Conservation (phyloP, 257 asterid genomes). For the Mitragyna speciosa region DNA sequence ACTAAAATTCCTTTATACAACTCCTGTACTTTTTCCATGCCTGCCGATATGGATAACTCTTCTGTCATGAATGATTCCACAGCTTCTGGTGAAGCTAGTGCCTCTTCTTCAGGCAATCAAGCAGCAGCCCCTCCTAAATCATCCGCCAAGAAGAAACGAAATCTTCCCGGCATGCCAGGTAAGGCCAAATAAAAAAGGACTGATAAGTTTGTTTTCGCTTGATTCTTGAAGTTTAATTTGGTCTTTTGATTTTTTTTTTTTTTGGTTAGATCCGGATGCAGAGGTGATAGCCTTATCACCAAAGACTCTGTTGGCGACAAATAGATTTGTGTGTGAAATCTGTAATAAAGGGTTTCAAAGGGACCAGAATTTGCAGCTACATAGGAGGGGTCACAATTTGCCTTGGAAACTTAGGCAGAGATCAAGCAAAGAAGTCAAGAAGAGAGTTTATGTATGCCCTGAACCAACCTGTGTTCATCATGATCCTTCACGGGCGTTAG, state of each 20-base stretch:
- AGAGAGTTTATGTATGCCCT: slow-evolving; percentile 82
- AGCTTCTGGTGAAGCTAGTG: slow-evolving; percentile 37
- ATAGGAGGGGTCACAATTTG: slow-evolving; percentile 80
- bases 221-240: background rate
- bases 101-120: slow-evolving; percentile 31
- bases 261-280: slow-evolving; percentile 82
- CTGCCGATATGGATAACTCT: slow-evolving; percentile 27
- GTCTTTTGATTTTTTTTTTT: slow-evolving; percentile 15
- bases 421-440: slow-evolving; percentile 58
- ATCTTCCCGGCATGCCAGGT: slow-evolving; percentile 97
- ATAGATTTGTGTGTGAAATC: slow-evolving; percentile 81
- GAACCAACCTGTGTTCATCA: slow-evolving; percentile 78
- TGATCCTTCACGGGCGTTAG: slow-evolving; percentile 73
- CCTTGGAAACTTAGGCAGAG: slow-evolving; percentile 89
- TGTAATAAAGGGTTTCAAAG: slow-evolving; percentile 85
- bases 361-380: slow-evolving; percentile 92
- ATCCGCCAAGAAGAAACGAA: slow-evolving; percentile 64
- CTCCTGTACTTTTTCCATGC: slow-evolving; percentile 15
- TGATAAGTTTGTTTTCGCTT: too few species aligned
- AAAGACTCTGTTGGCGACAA: slow-evolving; percentile 63
- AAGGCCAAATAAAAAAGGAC: too few species aligned
- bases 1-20: slow-evolving; percentile 2
- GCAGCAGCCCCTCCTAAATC: slow-evolving; percentile 36
- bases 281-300: slow-evolving; percentile 88
- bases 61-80: slow-evolving; percentile 33